Evolutionary conservation across 768 basidiomycete genomes (phyloP).

Genomic region (Collybia sp.): DNA sequence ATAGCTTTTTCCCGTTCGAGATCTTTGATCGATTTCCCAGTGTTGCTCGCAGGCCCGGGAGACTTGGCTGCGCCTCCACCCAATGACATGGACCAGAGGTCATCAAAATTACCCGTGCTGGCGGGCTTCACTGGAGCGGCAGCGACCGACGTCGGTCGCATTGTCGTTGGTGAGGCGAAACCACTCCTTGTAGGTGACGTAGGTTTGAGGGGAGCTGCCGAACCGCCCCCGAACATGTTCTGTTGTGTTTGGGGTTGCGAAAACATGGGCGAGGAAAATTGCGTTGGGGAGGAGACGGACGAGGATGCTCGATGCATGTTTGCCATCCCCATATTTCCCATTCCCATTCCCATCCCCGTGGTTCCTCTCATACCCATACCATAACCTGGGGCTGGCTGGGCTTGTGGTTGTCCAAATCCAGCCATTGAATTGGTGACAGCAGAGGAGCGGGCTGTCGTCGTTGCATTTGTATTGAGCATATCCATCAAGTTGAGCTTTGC

Average conservation of each 20-base stretch:
- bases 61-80: slow-evolving; percentile 41
- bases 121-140: slow-evolving; percentile 32
- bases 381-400: slow-evolving; percentile 13
- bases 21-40: slow-evolving; percentile 80
- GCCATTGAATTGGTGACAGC: slow-evolving; percentile 11
- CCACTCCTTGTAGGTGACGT: slow-evolving; percentile 17
- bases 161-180: slow-evolving; percentile 17
- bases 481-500: slow-evolving; percentile 43
- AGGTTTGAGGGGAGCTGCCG: slow-evolving; percentile 26
- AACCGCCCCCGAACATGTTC: slow-evolving; percentile 23
- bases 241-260: slow-evolving; percentile 14
- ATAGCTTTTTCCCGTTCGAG: slow-evolving; percentile 84
- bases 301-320: slow-evolving; percentile 31
- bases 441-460: slow-evolving; percentile 23
- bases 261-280: slow-evolving; percentile 22
- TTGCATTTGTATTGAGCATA: slow-evolving; percentile 35
- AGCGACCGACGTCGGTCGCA: too few species aligned
- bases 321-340: slow-evolving; percentile 12
- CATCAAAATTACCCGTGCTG: slow-evolving; percentile 62
- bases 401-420: slow-evolving; percentile 23
- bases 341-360: slow-evolving; percentile 17
- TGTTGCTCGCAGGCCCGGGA: slow-evolving; percentile 18
- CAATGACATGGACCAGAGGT: slow-evolving; percentile 83
- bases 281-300: slow-evolving; percentile 27
- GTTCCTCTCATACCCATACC: slow-evolving; percentile 11